Percentiles rank a stretch among this genome's conserved stretches.
Evolutionary conservation across 257 asterid genomes (phyloP).

Genomic region (Leonotis leonurus): DNA sequence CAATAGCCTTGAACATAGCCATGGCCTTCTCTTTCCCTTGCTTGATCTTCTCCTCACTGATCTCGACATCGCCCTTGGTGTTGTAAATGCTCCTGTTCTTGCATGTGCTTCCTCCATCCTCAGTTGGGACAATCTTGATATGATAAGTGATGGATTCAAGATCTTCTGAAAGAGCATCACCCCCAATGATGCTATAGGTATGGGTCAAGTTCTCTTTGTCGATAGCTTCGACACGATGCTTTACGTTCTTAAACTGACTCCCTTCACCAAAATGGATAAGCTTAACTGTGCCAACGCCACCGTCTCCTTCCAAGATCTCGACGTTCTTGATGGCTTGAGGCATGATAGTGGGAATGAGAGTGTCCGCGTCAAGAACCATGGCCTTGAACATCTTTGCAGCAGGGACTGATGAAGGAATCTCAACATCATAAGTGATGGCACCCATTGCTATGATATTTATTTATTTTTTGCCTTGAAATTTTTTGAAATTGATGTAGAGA

Average conservation of each 20-base stretch:
- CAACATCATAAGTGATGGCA: constrained; percentile 12
- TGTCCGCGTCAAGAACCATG: no score
- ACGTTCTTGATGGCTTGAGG: constrained; percentile 28
- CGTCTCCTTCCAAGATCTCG: constrained; percentile 27
- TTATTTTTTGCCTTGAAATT: no score
- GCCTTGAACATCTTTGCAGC: no score
- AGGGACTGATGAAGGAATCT: no score
- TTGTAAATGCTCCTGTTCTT: constrained; percentile 19
- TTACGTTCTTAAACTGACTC: constrained; percentile 21
- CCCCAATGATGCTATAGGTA: constrained; percentile 12
- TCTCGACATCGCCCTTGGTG: constrained; percentile 24
- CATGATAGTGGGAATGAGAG: constrained; percentile 21
- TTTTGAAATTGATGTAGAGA: not conserved
- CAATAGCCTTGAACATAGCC: constrained; percentile 30
- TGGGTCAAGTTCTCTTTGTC: constrained; percentile 23
- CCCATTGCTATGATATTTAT: constrained; percentile 9
- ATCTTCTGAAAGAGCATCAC: not conserved
- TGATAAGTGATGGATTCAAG: constrained; percentile 27
- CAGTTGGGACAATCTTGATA: constrained; percentile 21
- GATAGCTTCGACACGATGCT: constrained; percentile 24
- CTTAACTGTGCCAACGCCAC: constrained; percentile 27
- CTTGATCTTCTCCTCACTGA: constrained; percentile 32
- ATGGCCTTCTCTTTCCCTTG: constrained; percentile 19
- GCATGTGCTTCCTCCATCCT: constrained; percentile 29
- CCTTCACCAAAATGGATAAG: constrained; percentile 29